These are phyloP conservation scores for Periconia macrospinosa DNA, from an alignment of 2,329 filamentous ascomycete genomes.

Conservation along the genomic window DNA sequence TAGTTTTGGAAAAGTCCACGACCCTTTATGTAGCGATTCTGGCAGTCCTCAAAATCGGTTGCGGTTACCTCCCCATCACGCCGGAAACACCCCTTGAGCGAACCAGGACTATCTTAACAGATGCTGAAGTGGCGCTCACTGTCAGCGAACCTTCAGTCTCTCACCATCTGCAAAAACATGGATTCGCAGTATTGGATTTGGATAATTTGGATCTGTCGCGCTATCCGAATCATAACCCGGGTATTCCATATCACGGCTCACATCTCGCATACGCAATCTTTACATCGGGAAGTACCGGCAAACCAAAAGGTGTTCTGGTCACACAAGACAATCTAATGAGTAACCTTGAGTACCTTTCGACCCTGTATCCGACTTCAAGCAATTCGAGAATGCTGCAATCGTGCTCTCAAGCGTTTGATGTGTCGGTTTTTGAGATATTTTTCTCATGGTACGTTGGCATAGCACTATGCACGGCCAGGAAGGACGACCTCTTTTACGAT, in stretches of 20 bases:
- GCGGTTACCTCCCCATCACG: slow-evolving; percentile 77
- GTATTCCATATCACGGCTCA: slow-evolving; percentile 45
- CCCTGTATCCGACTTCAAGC: slow-evolving; percentile 63
- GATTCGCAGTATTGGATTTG: slow-evolving; percentile 29
- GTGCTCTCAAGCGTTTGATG: slow-evolving; percentile 82
- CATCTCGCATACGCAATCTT: slow-evolving; percentile 76
- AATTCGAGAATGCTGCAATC: slow-evolving; percentile 72
- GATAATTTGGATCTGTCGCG: slow-evolving; percentile 28
- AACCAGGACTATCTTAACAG: slow-evolving; percentile 62
- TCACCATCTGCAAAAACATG: slow-evolving; percentile 5
- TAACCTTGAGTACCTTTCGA: slow-evolving; percentile 69
- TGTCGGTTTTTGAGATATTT: slow-evolving; percentile 90
- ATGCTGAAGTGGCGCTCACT: slow-evolving; percentile 58
- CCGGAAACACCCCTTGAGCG: slow-evolving; percentile 69
- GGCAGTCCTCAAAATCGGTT: slow-evolving; percentile 72
- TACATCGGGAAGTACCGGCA: slow-evolving; percentile 80
- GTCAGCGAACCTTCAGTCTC: slow-evolving; percentile 41
- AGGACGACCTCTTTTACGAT: slow-evolving; percentile 74
- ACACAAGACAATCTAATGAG: slow-evolving; percentile 75
- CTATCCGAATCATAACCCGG: slow-evolving; percentile 42
- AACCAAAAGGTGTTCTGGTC: slow-evolving; percentile 76
- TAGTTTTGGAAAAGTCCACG: slow-evolving; percentile 77
- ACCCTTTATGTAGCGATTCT: slow-evolving; percentile 74
- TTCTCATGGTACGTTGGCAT: slow-evolving; percentile 79
- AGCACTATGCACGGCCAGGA: slow-evolving; percentile 73